Conservation (phyloP, 495 filamentous ascomycete species). For the Chaetomium fimeti region DNA sequence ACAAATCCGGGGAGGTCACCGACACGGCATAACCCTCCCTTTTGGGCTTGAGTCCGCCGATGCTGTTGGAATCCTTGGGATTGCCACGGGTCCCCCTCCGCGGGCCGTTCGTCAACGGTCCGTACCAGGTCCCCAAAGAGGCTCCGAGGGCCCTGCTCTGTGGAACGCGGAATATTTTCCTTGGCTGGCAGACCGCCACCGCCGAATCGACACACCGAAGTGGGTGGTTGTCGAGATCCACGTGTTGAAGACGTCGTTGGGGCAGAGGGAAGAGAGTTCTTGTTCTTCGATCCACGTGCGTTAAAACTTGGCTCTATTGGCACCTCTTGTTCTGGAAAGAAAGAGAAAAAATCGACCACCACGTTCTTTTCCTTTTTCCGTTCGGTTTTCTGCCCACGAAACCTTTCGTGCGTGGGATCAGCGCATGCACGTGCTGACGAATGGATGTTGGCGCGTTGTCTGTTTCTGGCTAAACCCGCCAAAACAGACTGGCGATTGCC, state of each 20-base stretch:
- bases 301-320: constrained; percentile 5
- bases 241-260: not conserved
- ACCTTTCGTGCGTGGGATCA: constrained; percentile 2
- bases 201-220: constrained; percentile 16
- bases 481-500: not conserved
- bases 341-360: not conserved
- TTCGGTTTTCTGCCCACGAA: not conserved
- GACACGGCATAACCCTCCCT: constrained; percentile 26
- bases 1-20: constrained; percentile 31
- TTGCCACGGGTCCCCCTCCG: constrained; percentile 31
- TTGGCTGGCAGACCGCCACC: constrained; percentile 16
- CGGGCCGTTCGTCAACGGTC: constrained; percentile 37
- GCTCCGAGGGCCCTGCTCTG: not conserved
- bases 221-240: not conserved
- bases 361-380: constrained; percentile 4
- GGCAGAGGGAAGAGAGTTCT: not conserved
- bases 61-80: constrained; percentile 30
- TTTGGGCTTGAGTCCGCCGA: constrained; percentile 27
- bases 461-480: constrained; percentile 13
- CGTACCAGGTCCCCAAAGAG: constrained; percentile 24
- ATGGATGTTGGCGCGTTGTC: constrained; percentile 7
- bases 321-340: too few relatives aligned
- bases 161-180: constrained; percentile 8
- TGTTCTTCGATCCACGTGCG: constrained; percentile 11
- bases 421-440: constrained; percentile 10